Base-by-base conservation (phyloP, 2,329 filamentous ascomycete species). In the Diatrype stigma region DNA sequence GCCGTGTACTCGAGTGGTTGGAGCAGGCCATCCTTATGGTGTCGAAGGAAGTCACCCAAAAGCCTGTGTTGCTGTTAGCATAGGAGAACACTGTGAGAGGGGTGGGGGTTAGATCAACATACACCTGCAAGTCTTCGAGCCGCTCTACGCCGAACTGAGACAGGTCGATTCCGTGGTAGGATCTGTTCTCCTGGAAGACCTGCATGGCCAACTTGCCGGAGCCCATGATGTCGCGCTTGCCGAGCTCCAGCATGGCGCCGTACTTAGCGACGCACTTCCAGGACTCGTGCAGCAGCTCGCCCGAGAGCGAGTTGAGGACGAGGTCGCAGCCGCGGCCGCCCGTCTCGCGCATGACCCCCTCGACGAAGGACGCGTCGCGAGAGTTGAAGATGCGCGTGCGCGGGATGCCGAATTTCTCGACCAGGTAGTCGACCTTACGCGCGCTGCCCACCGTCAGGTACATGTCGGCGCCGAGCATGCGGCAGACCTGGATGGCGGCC, bases 231-330 rank as follows among this genome's bases (percentile, higher is more conserved):
- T 77, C 73, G 6, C 67, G 60, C 54, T 72, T 73, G 6, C 73
- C 73, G n/a, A 78, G 70, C 48, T 79, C 75, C 0, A 78, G 50
- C 61, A 80, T 71, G 3, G 59, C 66, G 0, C 74, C 76, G 45
- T 70, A 74, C 5, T 65, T 58, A 1, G 75, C 73, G 3, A 80
- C 61, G 44, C 73, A 76, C 1, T 67, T 53, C 73, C 71, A 79
- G 0, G 70, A 68, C 3, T 69, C 66, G 17, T 71, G 70, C 0
- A 78, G 60, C 0, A 70, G 53, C 14, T 75, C 70, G 0, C 72
- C 71, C 0, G 72, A 65, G 0, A 74, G 59, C 1, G 70, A 69
- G 56, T 74, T 75, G 5, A 77, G 61, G 0, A 73, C 70, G 0
- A 62, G 5, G 8, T 62, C 60, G 10, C 59, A 57, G 4, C 60